Conservation (phyloP, 202 grass and related monocot species). For the Setaria viridis region DNA sequence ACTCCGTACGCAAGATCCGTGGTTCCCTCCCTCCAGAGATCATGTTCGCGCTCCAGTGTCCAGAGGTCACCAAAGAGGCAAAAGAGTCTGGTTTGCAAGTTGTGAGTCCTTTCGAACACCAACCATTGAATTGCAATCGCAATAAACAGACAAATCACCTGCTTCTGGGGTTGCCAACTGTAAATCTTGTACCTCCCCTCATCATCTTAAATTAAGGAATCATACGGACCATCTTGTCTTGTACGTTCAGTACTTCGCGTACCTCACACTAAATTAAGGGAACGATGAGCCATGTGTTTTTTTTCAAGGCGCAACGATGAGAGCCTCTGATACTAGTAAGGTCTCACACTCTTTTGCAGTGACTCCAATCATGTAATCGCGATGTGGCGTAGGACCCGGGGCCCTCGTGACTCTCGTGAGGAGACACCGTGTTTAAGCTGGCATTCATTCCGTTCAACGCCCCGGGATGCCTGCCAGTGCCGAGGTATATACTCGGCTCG, state of each 20-base stretch:
- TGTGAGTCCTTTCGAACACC: neutral
- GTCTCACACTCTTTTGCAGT: neutral
- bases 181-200: neutral
- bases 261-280: no score
- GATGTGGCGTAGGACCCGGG: neutral
- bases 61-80: neutral
- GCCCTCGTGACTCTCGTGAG: conserved; percentile 27
- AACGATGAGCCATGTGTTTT: no score
- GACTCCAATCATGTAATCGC: conserved; percentile 22
- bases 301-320: no score
- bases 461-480: neutral
- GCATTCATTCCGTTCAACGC: conserved; percentile 30
- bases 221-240: neutral
- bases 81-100: neutral
- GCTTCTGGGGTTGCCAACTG: neutral
- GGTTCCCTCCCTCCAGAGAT: neutral
- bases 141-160: neutral
- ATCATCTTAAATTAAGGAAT: conserved; percentile 27
- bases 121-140: neutral
- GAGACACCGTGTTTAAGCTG: conserved; percentile 20
- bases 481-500: neutral
- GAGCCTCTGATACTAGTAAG: no score
- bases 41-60: neutral
- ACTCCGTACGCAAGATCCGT: neutral
- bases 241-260: neutral